A percentile compares a stretch with the other conserved stretches of the same genome.
These are phyloP conservation scores for Jackrogersella multiformis DNA, from an alignment of 495 filamentous ascomycete species.

Conservation along the genomic window DNA sequence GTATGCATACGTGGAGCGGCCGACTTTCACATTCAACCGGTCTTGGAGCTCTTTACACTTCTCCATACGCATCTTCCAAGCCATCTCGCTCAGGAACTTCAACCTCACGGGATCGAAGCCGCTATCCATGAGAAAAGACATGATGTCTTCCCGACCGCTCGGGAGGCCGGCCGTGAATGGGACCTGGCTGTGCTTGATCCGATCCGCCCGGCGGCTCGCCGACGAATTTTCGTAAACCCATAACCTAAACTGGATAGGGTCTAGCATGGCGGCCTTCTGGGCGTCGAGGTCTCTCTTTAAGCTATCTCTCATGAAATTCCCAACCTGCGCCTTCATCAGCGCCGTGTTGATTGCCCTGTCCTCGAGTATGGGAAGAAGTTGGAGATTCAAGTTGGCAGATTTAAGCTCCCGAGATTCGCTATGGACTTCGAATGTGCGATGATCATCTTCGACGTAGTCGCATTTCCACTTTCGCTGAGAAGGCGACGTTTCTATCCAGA, in stretches of 20 bases:
- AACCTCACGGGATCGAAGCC: constrained; percentile 72
- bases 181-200: constrained; percentile 48
- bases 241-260: constrained; percentile 58
- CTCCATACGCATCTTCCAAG: constrained; percentile 63
- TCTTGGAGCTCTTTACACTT: constrained; percentile 66
- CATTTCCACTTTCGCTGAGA: constrained; percentile 84
- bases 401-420: constrained; percentile 68
- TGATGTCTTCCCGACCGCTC: constrained; percentile 57
- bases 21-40: constrained; percentile 75
- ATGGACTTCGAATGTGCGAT: constrained; percentile 77
- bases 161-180: constrained; percentile 65
- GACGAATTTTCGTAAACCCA: constrained; percentile 64
- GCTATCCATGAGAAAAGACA: constrained; percentile 65
- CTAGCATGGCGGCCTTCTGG: constrained; percentile 65
- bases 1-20: constrained; percentile 77
- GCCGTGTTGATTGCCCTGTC: constrained; percentile 64
- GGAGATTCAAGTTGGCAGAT: constrained; percentile 74
- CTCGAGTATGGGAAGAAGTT: constrained; percentile 80
- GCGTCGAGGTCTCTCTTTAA: constrained; percentile 68
- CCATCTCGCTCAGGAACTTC: constrained; percentile 65
- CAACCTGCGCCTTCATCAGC: constrained; percentile 64
- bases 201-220: constrained; percentile 45
- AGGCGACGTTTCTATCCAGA: constrained; percentile 81
- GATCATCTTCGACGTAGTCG: constrained; percentile 59
- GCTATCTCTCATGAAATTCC: constrained; percentile 64